Conservation (phyloP, 108 stramenopile species). For the Licmophora abbreviata region DNA sequence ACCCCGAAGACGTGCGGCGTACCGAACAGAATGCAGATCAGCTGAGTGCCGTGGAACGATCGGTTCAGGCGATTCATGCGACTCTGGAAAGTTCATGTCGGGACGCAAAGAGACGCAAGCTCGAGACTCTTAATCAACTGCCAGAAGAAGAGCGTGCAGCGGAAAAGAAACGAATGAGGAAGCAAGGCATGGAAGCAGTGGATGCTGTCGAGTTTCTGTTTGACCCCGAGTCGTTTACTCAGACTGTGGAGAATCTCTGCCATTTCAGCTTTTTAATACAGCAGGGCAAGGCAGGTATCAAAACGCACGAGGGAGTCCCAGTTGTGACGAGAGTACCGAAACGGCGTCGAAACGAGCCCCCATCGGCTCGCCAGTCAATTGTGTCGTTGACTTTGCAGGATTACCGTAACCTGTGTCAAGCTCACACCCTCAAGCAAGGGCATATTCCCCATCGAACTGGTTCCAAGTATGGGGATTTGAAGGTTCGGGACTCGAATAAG, state of each 20-base stretch:
- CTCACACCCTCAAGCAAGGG: conserved; percentile 42
- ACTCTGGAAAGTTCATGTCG: conserved; percentile 24
- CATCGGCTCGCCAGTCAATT: conserved; percentile 49
- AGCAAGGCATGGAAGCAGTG: conserved; percentile 22
- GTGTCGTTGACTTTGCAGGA: conserved; percentile 67
- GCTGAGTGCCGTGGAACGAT: conserved; percentile 56
- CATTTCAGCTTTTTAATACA: conserved; percentile 77
- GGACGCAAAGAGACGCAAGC: conserved; percentile 4
- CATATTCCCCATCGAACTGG: conserved; percentile 52
- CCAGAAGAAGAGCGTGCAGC: conserved; percentile 9
- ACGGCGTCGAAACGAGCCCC: conserved; percentile 21
- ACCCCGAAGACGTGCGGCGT: conserved; percentile 45
- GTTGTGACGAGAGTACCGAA: conserved; percentile 22
- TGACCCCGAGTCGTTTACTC: conserved; percentile 80
- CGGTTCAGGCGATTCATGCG: conserved; percentile 37
- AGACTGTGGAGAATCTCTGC: conserved; percentile 88
- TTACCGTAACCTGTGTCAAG: conserved; percentile 58
- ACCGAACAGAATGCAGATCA: conserved; percentile 48
- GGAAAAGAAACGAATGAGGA: conserved; percentile 13
- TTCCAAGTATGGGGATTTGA: no score
- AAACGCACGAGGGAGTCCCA: neutral
- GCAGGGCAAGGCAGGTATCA: conserved; percentile 28
- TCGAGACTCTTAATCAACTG: conserved; percentile 9
- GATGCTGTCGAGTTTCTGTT: conserved; percentile 52
- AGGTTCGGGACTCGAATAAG: no score